Base-by-base conservation (phyloP, 164 flowering plant genomes). In the Piper longum region DNA sequence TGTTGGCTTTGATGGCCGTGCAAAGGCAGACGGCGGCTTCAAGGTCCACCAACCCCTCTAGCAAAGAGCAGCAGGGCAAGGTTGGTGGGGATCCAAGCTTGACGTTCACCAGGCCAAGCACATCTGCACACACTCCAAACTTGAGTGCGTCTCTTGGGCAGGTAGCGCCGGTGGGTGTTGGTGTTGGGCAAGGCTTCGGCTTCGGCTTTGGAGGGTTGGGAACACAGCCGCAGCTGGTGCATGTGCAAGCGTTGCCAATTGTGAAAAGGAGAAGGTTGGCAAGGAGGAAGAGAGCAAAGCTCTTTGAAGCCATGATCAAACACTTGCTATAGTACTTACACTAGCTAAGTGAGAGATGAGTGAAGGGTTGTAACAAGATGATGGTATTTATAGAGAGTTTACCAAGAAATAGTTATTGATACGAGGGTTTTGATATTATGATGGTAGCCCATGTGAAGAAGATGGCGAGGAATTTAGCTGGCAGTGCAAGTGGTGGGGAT, bases 1-100 rank as follows among this genome's bases (percentile, higher is more conserved):
- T 56, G 58, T 79, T 82, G 26, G 84, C 87, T 62, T 64, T 84
- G 43, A 84, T 75, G 62, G 79, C 83, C 52, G 83, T 80, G 79
- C 89, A 84, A 41, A 84, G 85, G 79, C 88, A 84, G 4, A 81
- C 69, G 2, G 89, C 87, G 0, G 86, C 89, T 56, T 86, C 89
- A 7, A 81, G 76, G 62, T 84, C 83, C 1, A 48, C 83, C 16
- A 86, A 83, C 58, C 88, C 91, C 43, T 75, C 13, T 39, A 86
- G 60, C 69, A 84, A 81, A 12, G 69, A 48, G 76, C 89, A 84
- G 69, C 89, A 86, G 43, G 87, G 86, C 1, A 59, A 39, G 14
- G 59, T 63, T 0, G 85, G 77, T 9, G 86, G 85, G 7, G 56
- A 59, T 3, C 87, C 93, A 0, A 84, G 26, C 1, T 75, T 67